Conservation (phyloP, 129 eudicot species). For the Pulicaria dysenterica region DNA sequence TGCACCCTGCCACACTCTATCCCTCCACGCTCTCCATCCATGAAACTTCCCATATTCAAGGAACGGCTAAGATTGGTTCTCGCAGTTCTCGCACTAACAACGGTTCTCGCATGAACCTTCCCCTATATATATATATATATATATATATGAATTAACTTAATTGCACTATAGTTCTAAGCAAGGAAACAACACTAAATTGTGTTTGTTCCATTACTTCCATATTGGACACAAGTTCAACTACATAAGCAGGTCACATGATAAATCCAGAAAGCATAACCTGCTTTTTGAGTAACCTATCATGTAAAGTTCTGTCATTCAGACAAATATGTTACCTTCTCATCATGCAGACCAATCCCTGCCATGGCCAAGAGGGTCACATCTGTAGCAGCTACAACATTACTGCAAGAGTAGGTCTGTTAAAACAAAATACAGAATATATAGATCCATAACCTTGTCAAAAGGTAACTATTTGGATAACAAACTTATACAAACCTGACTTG, state of each 20-base stretch:
- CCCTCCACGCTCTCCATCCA: too few relatives aligned
- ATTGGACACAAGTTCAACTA: too few relatives aligned
- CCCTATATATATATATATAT: too few relatives aligned
- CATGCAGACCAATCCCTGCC: conserved; percentile 93
- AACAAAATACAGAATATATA: conserved; percentile 18
- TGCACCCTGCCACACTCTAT: too few relatives aligned
- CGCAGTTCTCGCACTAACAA: too few relatives aligned
- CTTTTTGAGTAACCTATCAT: neutral
- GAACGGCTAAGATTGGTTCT: too few relatives aligned
- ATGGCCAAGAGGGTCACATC: conserved; percentile 91
- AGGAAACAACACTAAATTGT: neutral
- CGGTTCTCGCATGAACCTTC: too few relatives aligned
- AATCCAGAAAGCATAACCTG: too few relatives aligned
- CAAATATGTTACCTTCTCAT: conserved; percentile 57
- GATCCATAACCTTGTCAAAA: conserved; percentile 22
- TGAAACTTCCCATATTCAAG: too few relatives aligned
- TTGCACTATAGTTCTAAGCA: neutral
- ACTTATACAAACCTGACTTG: conserved; percentile 77
- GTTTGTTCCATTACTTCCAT: neutral
- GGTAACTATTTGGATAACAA: conserved; percentile 4
- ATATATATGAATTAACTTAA: conserved; percentile 6
- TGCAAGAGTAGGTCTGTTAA: conserved; percentile 52
- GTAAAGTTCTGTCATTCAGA: conserved; percentile 4
- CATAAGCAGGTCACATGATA: too few relatives aligned
- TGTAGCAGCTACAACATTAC: conserved; percentile 99